Base-by-base conservation (phyloP, 139 green algal species). In the Diplosphaera chodatii region DNA sequence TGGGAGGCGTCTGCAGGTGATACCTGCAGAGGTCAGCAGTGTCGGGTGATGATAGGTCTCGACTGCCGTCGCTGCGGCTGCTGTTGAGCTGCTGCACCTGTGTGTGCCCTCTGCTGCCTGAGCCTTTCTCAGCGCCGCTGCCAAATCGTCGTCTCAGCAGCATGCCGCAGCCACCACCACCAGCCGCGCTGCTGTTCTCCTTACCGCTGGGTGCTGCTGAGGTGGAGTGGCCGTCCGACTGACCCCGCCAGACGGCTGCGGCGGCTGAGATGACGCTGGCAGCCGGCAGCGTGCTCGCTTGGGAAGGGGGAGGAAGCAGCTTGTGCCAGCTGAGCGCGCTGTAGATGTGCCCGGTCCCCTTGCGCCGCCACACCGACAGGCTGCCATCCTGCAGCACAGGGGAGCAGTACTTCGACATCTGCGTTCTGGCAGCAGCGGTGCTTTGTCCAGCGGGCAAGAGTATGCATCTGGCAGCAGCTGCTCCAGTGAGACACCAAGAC, bases 341-440 rank as follows among this genome's bases (percentile, higher is more conserved):
- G 70, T 81, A 88, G 1, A 41, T 76, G 18, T 87, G 77, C 28
- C 70, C 56, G 16, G 30, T 27, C 0, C 65, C 21, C 23, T 62
- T 59, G 31, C 83, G 72, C 67, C 66, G 70, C 83, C 83, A 88
- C 31, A 74, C 56, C 0, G 64, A 77, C 4, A 88, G 16, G 40
- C 70, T 83, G 64, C 78, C 69, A 15, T 88, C 83, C 37, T 80
- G 69, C 65, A 22, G 22, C 55, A 64, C n/a, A 23, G 23, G 4
- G 13, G n/a, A n/a, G n/a, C n/a, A n/a, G 37, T 6, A 48, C 8
- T 48, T 48, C 8, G n/a, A n/a, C 10, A n/a, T n/a, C n/a, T n/a
- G n/a, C n/a, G n/a, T n/a, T n/a, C n/a, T n/a, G n/a, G n/a, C n/a
- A n/a, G n/a, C n/a, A n/a, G n/a, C n/a, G n/a, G n/a, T n/a, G n/a